phyloP scores from a whole-genome alignment of 1,284 basidiomycete genomes.

The Melampsora larici-populina region DNA sequence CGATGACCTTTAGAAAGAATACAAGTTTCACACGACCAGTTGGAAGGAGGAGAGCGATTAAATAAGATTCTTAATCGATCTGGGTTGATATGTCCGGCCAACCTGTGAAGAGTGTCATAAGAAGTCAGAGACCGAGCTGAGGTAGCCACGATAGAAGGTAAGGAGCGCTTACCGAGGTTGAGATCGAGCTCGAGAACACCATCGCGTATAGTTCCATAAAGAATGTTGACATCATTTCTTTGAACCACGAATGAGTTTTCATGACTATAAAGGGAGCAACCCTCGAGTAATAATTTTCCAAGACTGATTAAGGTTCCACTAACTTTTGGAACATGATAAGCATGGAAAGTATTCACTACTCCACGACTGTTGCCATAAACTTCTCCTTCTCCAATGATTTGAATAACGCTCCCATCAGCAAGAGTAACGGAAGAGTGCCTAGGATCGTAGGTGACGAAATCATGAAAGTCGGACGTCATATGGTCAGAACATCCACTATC shows the following conservation, averaged over 20 bases:
- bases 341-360: neutral
- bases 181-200: neutral
- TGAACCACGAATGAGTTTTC: neutral
- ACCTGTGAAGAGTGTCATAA: no score
- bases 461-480: neutral
- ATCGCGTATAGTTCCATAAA: neutral
- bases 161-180: neutral
- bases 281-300: neutral
- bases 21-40: neutral
- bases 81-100: neutral
- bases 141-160: neutral
- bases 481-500: conserved; percentile 17
- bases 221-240: neutral
- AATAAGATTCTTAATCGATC: neutral
- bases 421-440: neutral
- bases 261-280: neutral
- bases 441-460: neutral
- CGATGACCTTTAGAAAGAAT: neutral
- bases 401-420: neutral
- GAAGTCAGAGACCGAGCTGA: neutral
- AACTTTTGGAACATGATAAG: neutral
- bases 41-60: neutral
- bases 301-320: neutral
- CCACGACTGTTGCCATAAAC: neutral
- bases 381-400: neutral